phyloP scores from a whole-genome alignment of 2,329 filamentous ascomycete genomes.

The Microascus cirrosus region DNA sequence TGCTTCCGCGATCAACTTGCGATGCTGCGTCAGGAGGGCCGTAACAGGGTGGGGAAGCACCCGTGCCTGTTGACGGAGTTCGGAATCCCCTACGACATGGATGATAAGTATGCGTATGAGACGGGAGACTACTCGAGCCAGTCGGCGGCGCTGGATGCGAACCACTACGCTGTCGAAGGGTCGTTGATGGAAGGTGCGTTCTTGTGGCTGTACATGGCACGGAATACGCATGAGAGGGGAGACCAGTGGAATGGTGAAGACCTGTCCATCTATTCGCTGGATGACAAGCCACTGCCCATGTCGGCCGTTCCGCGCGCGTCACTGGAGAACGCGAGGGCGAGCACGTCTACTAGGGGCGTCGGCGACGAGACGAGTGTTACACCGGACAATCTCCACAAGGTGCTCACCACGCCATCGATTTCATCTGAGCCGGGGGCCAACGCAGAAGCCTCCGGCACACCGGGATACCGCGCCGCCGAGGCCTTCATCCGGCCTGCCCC shows the following conservation, averaged over 20 bases:
- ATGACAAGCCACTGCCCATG: slow-evolving; percentile 57
- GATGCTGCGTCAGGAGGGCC: slow-evolving; percentile 72
- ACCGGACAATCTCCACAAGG: slow-evolving; percentile 64
- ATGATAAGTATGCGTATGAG: slow-evolving; percentile 88
- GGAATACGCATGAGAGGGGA: slow-evolving; percentile 79
- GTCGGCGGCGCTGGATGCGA: slow-evolving; percentile 86
- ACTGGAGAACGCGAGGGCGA: slow-evolving; percentile 8
- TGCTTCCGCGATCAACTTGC: slow-evolving; percentile 82
- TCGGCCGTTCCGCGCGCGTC: slow-evolving; percentile 28
- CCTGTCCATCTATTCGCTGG: slow-evolving; percentile 75
- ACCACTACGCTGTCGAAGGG: slow-evolving; percentile 85
- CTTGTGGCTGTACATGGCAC: slow-evolving; percentile 74
- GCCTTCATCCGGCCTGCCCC: slow-evolving; percentile 84
- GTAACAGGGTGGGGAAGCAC: slow-evolving; percentile 79
- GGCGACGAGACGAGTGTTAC: slow-evolving; percentile 51
- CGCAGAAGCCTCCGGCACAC: slow-evolving; percentile 47
- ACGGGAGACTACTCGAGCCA: slow-evolving; percentile 93
- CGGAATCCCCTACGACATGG: slow-evolving; percentile 98
- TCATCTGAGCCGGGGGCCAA: slow-evolving; percentile 43
- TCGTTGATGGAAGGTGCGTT: slow-evolving; percentile 76
- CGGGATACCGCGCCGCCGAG: slow-evolving; percentile 81
- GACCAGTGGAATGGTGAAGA: slow-evolving; percentile 98
- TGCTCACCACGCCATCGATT: slow-evolving; percentile 57
- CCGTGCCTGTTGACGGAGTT: slow-evolving; percentile 91
- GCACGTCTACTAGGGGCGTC: slow-evolving; percentile 20